Base-by-base conservation (phyloP, 768 basidiomycete species). In the Sarcodon aspratus region DNA sequence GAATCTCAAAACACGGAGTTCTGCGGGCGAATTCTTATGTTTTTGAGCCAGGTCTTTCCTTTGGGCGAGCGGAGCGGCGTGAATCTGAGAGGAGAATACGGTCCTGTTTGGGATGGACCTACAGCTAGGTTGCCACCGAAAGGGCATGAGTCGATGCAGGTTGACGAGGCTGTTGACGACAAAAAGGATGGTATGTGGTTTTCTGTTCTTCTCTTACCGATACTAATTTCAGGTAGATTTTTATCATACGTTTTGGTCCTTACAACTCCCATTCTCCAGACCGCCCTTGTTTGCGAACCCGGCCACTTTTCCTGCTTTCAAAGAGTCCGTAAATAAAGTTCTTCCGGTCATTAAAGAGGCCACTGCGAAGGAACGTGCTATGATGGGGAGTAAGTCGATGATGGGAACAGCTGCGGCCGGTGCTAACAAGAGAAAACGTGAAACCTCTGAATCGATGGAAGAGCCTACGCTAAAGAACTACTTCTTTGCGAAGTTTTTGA, bases 401-500 rank as follows among this genome's bases (percentile, higher is more conserved):
- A 47, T 50, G 37, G 48, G 49, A 3, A 44, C 54, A 1, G 21
- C 68, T 5, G 69, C 66, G 0, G 52, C 63, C 1, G 66, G 66
- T 11, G 62, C 66, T 49, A 57, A 64, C 12, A 55, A 61, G 46
- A 48, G 53, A 33, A 40, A 62, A 55, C 8, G 57, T 57, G 32
- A 65, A 66, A 0, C 60, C 75, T 49, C 63, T 8, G 78, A 78
- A 18, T 44, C 48, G 2, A 35, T 42, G n/a, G 73, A 76, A 46
- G 82, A 79, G 57, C 68, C 65, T 12, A 71, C 70, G 48, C 66
- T 68, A 11, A 62, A 63, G 45, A 83, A 92, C 52, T 93, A 92
- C 60, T 95, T 94, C 66, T 94, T 93, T 58, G 88, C 92, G 35
- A 96, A 94, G 64, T 94, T 91, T 65, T 67, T 96, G 48, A 95